Percentiles rank a stretch among this genome's conserved stretches.
phyloP scores from a whole-genome alignment of 495 filamentous ascomycete genomes.

The Pyrenula aspistea region DNA sequence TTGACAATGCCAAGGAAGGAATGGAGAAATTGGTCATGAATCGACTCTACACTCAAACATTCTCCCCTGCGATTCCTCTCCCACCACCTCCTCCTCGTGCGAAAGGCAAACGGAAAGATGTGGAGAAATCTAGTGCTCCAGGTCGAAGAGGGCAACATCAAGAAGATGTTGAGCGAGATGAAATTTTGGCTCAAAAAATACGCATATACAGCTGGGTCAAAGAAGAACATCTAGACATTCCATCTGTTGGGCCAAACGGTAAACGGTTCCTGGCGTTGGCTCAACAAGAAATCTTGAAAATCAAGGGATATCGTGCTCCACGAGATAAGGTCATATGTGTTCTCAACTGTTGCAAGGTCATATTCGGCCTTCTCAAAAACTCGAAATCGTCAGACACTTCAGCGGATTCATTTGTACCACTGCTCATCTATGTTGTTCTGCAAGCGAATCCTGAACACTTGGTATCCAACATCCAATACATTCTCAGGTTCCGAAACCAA shows the following conservation, averaged over 20 bases:
- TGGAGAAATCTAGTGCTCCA: conserved; percentile 60
- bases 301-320: conserved; percentile 89
- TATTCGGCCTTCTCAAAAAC: conserved; percentile 91
- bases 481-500: conserved; percentile 90
- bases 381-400: conserved; percentile 79
- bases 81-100: conserved; percentile 57
- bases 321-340: conserved; percentile 98
- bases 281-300: conserved; percentile 88
- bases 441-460: conserved; percentile 90
- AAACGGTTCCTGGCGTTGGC: conserved; percentile 79
- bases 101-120: conserved; percentile 56
- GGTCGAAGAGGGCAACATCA: conserved; percentile 91
- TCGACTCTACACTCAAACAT: conserved; percentile 87
- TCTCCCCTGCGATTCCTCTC: conserved; percentile 81
- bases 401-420: conserved; percentile 89
- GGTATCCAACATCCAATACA: conserved; percentile 97
- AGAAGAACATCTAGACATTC: conserved; percentile 92
- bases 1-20: conserved; percentile 94
- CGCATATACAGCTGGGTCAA: conserved; percentile 91
- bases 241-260: conserved; percentile 70
- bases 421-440: conserved; percentile 91
- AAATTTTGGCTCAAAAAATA: conserved; percentile 89
- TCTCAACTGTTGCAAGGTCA: conserved; percentile 97
- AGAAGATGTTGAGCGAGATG: conserved; percentile 95
- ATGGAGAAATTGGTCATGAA: conserved; percentile 99